Percentiles rank a stretch among this genome's conserved stretches.
phyloP scores from a whole-genome alignment of 2,329 filamentous ascomycete genomes.

The Botrytis elliptica region DNA sequence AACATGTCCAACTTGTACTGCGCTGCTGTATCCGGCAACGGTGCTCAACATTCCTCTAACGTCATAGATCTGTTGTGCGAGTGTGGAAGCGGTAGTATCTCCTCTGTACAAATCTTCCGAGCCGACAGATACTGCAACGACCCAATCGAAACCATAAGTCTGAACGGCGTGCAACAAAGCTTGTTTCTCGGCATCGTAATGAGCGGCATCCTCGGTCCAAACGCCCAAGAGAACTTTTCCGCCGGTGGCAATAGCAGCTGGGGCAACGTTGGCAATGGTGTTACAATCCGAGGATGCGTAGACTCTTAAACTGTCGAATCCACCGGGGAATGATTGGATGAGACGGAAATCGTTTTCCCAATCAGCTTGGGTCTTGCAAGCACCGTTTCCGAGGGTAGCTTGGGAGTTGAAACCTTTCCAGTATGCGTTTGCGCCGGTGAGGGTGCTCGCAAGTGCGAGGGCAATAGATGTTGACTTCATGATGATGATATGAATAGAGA shows the following conservation, averaged over 20 bases:
- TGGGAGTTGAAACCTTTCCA: slow-evolving; percentile 46
- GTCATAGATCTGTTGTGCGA: slow-evolving; percentile 45
- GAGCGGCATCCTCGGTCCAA: slow-evolving; percentile 57
- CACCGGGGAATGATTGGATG: slow-evolving; percentile 48
- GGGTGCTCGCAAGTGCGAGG: slow-evolving; percentile 38
- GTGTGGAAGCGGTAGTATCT: slow-evolving; percentile 37
- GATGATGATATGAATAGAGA: slow-evolving; percentile 5
- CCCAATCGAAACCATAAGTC: slow-evolving; percentile 56
- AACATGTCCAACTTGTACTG: slow-evolving; percentile 60
- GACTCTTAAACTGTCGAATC: slow-evolving; percentile 56
- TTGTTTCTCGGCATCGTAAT: slow-evolving; percentile 58
- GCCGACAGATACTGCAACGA: slow-evolving; percentile 61
- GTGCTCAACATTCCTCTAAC: slow-evolving; percentile 53
- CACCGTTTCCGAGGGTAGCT: slow-evolving; percentile 47
- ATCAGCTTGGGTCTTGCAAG: slow-evolving; percentile 65
- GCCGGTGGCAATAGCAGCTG: slow-evolving; percentile 59
- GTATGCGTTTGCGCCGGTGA: slow-evolving; percentile 40
- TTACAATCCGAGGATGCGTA: slow-evolving; percentile 58
- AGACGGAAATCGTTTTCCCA: slow-evolving; percentile 64
- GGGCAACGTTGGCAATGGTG: slow-evolving; percentile 48
- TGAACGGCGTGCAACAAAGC: slow-evolving; percentile 58
- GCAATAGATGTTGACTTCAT: slow-evolving; percentile 34
- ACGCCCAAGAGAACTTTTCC: slow-evolving; percentile 63
- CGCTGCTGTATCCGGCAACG: slow-evolving; percentile 47
- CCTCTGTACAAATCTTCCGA: slow-evolving; percentile 66